Percentiles rank a stretch among this genome's conserved stretches.
Conservation (phyloP, 2,329 filamentous ascomycete genomes). For the Diaporthe batatas region DNA sequence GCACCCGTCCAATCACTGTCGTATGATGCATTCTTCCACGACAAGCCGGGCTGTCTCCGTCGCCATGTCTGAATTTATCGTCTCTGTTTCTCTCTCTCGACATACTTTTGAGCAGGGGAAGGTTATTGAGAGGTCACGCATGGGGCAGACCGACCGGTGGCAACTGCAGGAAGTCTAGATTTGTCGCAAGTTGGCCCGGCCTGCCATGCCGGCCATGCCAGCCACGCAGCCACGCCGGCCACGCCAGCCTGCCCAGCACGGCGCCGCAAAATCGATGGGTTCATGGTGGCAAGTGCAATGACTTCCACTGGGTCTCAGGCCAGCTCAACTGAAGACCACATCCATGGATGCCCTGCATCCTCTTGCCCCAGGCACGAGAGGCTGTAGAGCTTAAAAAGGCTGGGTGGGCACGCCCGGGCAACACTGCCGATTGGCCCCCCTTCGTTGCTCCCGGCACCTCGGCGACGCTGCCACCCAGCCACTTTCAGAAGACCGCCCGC, state of each 20-base stretch:
- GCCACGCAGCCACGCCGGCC: too few relatives aligned
- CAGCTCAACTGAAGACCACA: background rate
- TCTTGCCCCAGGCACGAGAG: conserved; percentile 16
- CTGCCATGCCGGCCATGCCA: too few relatives aligned
- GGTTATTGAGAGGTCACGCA: background rate
- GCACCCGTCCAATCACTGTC: background rate
- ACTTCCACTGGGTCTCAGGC: conserved; percentile 10
- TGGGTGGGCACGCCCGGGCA: background rate
- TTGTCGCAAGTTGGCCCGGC: background rate
- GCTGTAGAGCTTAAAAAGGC: conserved; percentile 16
- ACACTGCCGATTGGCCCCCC: conserved; percentile 5
- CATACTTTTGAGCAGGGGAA: background rate
- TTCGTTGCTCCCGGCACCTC: background rate
- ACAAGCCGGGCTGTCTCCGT: background rate
- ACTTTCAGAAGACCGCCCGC: background rate
- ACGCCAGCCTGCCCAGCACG: background rate
- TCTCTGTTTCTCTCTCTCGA: background rate
- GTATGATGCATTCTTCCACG: too few relatives aligned
- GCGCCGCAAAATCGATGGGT: conserved; percentile 1
- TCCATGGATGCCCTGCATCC: background rate
- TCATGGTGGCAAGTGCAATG: conserved; percentile 27
- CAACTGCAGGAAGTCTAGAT: background rate
- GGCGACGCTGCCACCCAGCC: conserved; percentile 10
- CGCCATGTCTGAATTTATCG: background rate
- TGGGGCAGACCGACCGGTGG: background rate